Conservation (phyloP, 2,329 filamentous ascomycete species). For the Monosporascus ibericus region DNA sequence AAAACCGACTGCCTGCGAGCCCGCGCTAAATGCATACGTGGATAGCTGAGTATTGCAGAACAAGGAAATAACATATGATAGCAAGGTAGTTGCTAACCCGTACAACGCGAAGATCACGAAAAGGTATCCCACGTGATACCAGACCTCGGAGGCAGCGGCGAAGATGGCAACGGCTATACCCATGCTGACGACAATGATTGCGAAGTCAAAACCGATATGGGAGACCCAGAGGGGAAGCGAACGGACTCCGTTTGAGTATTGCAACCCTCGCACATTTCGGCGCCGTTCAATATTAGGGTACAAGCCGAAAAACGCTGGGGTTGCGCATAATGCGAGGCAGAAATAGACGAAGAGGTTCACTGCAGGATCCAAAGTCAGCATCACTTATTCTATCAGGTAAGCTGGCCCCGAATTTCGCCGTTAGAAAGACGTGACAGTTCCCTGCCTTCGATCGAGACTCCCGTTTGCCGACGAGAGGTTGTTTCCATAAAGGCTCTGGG, state of each 20-base stretch:
- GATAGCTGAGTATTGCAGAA: slow-evolving; percentile 74
- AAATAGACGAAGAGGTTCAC: slow-evolving; percentile 79
- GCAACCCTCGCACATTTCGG: slow-evolving; percentile 71
- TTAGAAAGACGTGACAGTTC: too few relatives aligned
- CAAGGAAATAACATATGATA: slow-evolving; percentile 77
- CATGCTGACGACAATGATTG: slow-evolving; percentile 62
- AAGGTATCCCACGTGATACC: slow-evolving; percentile 75
- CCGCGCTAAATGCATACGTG: slow-evolving; percentile 77
- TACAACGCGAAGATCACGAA: slow-evolving; percentile 79
- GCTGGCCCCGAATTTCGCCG: too few relatives aligned
- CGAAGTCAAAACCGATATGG: slow-evolving; percentile 74
- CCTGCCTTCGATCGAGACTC: too few relatives aligned
- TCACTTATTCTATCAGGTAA: background rate
- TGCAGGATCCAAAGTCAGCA: background rate
- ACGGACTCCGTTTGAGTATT: slow-evolving; percentile 88
- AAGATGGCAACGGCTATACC: slow-evolving; percentile 66
- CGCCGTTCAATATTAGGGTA: slow-evolving; percentile 84
- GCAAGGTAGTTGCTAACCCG: slow-evolving; percentile 67
- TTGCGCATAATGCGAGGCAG: slow-evolving; percentile 68
- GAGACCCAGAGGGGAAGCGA: slow-evolving; percentile 79
- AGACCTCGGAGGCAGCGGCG: slow-evolving; percentile 55
- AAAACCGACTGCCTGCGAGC: slow-evolving; percentile 67
- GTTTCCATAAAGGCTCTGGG: background rate
- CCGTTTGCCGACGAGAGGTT: too few relatives aligned
- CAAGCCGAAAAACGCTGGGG: slow-evolving; percentile 79